Evolutionary conservation across 2,329 filamentous ascomycete species (phyloP).

Genomic region (Tolypocladium cylindrosporum): DNA sequence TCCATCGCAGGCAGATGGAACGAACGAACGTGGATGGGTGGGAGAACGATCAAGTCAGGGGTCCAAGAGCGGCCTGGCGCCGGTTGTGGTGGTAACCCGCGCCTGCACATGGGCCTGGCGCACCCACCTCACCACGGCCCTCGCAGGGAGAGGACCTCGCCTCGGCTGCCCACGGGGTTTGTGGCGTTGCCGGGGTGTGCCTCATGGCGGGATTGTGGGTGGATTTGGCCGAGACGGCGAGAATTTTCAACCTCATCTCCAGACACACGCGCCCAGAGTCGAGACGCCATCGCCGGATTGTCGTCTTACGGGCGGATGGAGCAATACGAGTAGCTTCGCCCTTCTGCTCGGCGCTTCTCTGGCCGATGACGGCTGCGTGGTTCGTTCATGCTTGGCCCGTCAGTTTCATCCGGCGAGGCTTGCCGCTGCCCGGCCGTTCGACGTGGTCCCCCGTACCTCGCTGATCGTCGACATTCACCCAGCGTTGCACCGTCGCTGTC

Average conservation of each 20-base stretch:
- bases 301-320: background rate
- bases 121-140: too few relatives aligned
- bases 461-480: background rate
- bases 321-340: background rate
- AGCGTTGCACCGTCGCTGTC: background rate
- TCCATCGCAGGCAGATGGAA: background rate
- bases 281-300: background rate
- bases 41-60: background rate
- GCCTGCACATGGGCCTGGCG: background rate
- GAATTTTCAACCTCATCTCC: background rate
- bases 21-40: background rate
- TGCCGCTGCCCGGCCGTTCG: background rate
- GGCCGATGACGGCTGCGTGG: background rate
- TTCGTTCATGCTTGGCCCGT: background rate
- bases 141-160: background rate
- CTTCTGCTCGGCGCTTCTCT: background rate
- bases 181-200: background rate
- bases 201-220: background rate
- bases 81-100: background rate
- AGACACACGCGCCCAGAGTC: background rate
- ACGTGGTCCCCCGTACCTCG: too few relatives aligned
- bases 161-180: background rate
- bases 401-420: background rate
- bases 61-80: background rate
- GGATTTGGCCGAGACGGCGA: background rate